Evolutionary conservation across 176 grass and related monocot species (phyloP), one percentile per base, ranked within the genome.

Genomic region (Secale cereale): DNA sequence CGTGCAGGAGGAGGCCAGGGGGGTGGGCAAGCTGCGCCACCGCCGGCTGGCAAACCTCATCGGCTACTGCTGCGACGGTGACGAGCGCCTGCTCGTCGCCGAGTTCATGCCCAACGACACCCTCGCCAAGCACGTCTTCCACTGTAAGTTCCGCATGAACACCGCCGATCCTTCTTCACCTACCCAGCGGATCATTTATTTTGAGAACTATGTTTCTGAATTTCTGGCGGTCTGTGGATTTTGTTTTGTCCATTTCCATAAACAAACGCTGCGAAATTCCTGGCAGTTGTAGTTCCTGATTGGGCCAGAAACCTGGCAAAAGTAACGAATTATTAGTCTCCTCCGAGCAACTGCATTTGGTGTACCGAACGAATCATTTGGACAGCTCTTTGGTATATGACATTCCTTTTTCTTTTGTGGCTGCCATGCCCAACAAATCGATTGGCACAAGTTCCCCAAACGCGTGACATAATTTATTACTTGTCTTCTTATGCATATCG

Each of bases 31-130:
- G 88, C 76, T 99, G 71, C 89, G 97, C 17, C 88, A 96, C 87
- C 68, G 72, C 30, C 84, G 90, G 2, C 82, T 99, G 7, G 97
- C 97, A 10, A 99, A 99, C 86, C 86, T 99, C 73, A 99, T 99
- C 89, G 97, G 97, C 10, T 99, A 97, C 88, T 99, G 97, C 84
- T 97, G 97, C 81, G 92, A 97, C 60, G 97, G 97, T 19, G 97
- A 99, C 35, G 97, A 99, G 86, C 91, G 97, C 70, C 94, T 99
- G 27, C 94, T 99, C 72, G 94, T 99, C 17, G 90, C 97, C 52
- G 94, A 99, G 85, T 99, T 89, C 78, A 99, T 97, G 97, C 97
- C 93, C 48, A 99, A 99, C 92, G 97, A 99, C 88, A 94, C 94
- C 30, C 91, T 99, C 63, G 91, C 97, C 52, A 99, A 97, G 82